Base-by-base conservation (phyloP, 2,329 filamentous ascomycete genomes). In the Trichoderma semiorbis region DNA sequence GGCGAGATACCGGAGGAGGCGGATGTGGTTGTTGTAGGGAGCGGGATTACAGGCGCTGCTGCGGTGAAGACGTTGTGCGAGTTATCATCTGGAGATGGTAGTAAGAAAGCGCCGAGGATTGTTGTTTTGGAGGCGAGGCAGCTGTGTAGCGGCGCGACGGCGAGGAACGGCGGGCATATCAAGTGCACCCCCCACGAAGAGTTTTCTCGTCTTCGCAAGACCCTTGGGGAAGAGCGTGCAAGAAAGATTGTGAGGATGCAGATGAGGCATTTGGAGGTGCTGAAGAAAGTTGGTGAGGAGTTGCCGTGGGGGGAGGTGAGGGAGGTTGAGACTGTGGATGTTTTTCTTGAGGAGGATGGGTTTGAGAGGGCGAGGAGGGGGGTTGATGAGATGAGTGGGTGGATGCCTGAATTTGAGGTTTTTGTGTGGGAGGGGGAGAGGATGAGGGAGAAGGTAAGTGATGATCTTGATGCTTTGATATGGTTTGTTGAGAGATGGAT, bases 21-120 rank as follows among this genome's bases (percentile, higher is more conserved):
- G 7, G 87, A 89, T 71, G 77, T 87, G 2, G 83, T 86, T 21
- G 82, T 89, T 53, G 84, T 89, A 73, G 86, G 87, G 26, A 88
- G 86, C 43, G 88, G 87, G 1, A 88, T 89, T 72, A 85, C 86
- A 2, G 85, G 82, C 11, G 82, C 81, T 5, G 75, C 78, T 1
- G 74, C 78, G 1, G 76, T 75, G 1, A 80, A 75, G 69, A 75
- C 77, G 21, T 67, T 81, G 0, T 76, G 77, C 1, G 66, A 66
- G 16, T 24, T 53, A 2, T 28, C 72, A 7, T 47, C 66, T n/a
- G 39, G 18, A 3, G 39, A 43, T 6, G 18, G 4, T 2, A 11
- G 14, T 47, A 21, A n/a, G 24, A 12, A 10, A 5, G 55, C 7
- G 11, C 57, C 57, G 4, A 34, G 30, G 5, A 78, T 88, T 5